phyloP scores from a whole-genome alignment of 192 early-diverging fungal species.

The Umbelopsis isabellina region DNA sequence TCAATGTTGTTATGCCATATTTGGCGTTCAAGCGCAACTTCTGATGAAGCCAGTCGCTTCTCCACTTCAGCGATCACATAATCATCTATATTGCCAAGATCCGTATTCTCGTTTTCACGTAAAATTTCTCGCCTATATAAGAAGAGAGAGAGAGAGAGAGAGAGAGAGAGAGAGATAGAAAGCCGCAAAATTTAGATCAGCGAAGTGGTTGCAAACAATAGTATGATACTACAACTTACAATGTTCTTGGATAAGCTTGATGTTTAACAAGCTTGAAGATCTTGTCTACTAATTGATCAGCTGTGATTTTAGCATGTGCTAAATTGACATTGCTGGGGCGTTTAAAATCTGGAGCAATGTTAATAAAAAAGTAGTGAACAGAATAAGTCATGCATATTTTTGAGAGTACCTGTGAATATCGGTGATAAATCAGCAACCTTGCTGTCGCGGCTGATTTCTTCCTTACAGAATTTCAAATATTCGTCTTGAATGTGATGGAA shows the following conservation, averaged over 20 bases:
- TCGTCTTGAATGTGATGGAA: not conserved
- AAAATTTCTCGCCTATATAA: not conserved
- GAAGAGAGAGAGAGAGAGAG: too few relatives aligned
- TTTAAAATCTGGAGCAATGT: not conserved
- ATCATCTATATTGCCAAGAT: not conserved
- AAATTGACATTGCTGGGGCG: not conserved
- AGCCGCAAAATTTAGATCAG: not conserved
- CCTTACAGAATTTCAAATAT: not conserved
- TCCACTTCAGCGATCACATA: not conserved
- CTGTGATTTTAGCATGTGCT: too few relatives aligned
- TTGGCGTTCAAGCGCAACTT: not conserved
- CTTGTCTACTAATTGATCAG: not conserved
- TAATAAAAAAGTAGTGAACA: not conserved
- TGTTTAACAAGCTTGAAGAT: not conserved
- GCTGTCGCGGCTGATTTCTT: not conserved
- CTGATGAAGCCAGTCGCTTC: not conserved
- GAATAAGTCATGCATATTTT: not conserved
- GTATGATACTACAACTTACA: not conserved
- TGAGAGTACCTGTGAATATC: not conserved
- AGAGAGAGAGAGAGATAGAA: too few relatives aligned
- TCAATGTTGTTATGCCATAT: conserved; percentile 14
- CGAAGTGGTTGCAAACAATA: not conserved
- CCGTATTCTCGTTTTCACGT: too few relatives aligned
- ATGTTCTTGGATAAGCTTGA: not conserved
- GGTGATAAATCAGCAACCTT: not conserved